phyloP scores from a whole-genome alignment of 306 rosid species.

The Calophaca sinica region DNA sequence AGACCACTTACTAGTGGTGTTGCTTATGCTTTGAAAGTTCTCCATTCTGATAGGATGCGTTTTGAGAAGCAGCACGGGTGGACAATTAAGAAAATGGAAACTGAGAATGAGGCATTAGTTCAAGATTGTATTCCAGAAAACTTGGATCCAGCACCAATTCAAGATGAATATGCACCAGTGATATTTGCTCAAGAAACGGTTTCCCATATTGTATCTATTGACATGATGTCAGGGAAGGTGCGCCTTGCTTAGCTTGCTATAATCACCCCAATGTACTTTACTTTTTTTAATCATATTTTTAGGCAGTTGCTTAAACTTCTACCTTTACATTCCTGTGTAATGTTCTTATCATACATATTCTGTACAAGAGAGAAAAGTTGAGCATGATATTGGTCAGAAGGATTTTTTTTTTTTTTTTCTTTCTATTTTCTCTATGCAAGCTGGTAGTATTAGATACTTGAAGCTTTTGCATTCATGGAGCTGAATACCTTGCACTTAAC shows the following conservation, averaged over 20 bases:
- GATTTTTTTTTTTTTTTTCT: background rate
- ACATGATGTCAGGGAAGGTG: conserved; percentile 99
- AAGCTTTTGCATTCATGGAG: conserved; percentile 1
- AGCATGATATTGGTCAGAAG: conserved; percentile 20
- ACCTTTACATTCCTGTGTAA: conserved; percentile 12
- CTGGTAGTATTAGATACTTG: conserved; percentile 23
- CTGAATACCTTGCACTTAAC: background rate
- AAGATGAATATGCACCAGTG: conserved; percentile 98
- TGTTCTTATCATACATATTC: conserved; percentile 9
- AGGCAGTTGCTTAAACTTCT: conserved; percentile 7
- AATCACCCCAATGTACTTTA: background rate
- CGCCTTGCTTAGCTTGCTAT: conserved; percentile 40
- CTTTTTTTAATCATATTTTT: conserved; percentile 6
- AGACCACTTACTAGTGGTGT: conserved; percentile 98
- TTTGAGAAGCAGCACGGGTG: conserved; percentile 90
- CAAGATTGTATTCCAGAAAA: conserved; percentile 94
- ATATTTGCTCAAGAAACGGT: conserved; percentile 99
- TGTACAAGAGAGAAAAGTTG: conserved; percentile 18
- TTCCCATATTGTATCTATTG: conserved; percentile 97
- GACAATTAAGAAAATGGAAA: conserved; percentile 91
- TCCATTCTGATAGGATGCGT: conserved; percentile 73
- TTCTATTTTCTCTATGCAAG: conserved; percentile 3
- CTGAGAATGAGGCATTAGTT: conserved; percentile 86
- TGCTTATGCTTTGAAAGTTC: conserved; percentile 93
- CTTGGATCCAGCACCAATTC: conserved; percentile 89